phyloP scores from a whole-genome alignment of 805 yeast genomes.

The Ogataea ganodermae region DNA sequence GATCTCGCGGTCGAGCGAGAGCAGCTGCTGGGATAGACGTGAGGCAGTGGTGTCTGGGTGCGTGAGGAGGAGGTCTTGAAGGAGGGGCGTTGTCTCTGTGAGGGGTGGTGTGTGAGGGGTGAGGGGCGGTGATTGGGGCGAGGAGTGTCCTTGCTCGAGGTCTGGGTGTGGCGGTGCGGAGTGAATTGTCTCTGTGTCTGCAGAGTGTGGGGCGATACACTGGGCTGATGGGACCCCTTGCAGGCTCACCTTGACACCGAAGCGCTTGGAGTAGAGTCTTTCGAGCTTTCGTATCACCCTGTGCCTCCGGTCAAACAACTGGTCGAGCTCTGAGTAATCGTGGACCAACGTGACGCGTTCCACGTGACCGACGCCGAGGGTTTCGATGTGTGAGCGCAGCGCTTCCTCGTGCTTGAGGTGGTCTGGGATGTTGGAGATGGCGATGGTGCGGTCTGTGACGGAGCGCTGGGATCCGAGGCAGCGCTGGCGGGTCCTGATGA shows the following conservation, averaged over 20 bases:
- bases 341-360: constrained; percentile 49
- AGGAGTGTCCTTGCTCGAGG: too few relatives aligned
- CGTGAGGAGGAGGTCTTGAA: constrained; percentile 22
- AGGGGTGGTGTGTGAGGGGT: constrained; percentile 24
- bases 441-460: constrained; percentile 59
- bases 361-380: constrained; percentile 57
- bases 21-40: constrained; percentile 29
- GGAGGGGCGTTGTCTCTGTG: constrained; percentile 24
- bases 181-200: too few relatives aligned
- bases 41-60: neutral
- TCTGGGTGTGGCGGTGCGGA: too few relatives aligned
- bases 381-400: constrained; percentile 52
- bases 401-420: constrained; percentile 44
- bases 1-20: constrained; percentile 43
- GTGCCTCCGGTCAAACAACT: constrained; percentile 39
- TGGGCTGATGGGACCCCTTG: constrained; percentile 24
- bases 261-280: constrained; percentile 41
- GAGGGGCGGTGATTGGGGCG: too few relatives aligned
- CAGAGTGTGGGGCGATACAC: too few relatives aligned
- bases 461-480: constrained; percentile 62
- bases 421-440: constrained; percentile 55
- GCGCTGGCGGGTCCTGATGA: constrained; percentile 54
- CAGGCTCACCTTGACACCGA: constrained; percentile 44
- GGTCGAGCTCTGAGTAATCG: constrained; percentile 41
- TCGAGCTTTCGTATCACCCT: constrained; percentile 41